Conservation (phyloP, 306 rosid species). For the Aeschynomene evenia region DNA sequence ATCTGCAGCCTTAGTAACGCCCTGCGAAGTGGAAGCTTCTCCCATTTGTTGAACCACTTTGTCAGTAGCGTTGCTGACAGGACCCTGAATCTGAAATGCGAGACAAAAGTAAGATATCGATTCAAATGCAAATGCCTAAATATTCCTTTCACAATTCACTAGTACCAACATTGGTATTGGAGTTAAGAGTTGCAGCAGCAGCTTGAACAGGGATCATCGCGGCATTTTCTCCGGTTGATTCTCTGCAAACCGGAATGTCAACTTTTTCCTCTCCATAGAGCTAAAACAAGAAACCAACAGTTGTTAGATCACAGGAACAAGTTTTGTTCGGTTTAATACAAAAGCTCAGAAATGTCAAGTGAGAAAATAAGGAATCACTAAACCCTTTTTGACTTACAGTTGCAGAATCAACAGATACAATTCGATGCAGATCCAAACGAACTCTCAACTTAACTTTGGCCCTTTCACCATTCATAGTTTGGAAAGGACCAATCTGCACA, state of each 20-base stretch:
- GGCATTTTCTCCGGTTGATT: slow-evolving; percentile 47
- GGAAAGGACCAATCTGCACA: slow-evolving; percentile 89
- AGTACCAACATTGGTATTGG: no score
- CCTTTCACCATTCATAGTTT: slow-evolving; percentile 53
- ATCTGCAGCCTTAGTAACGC: no score
- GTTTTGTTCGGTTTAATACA: background rate
- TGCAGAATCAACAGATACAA: slow-evolving; percentile 72
- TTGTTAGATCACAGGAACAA: background rate
- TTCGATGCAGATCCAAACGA: slow-evolving; percentile 77
- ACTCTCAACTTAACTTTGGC: slow-evolving; percentile 75
- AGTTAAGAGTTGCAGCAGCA: slow-evolving; percentile 43
- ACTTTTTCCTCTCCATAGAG: slow-evolving; percentile 85
- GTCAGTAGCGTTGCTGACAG: no score
- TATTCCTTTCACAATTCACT: no score
- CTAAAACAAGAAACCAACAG: slow-evolving; percentile 34
- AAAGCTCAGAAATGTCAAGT: background rate
- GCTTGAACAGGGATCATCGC: slow-evolving; percentile 68
- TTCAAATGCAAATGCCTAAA: no score
- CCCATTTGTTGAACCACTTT: no score
- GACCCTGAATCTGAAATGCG: no score
- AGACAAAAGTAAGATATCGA: no score
- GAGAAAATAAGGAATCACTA: background rate
- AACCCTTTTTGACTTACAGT: slow-evolving; percentile 52
- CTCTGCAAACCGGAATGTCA: slow-evolving; percentile 71
- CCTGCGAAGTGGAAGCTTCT: no score